Conservation (phyloP, 2,329 filamentous ascomycete genomes). For the Pseudonectria foliicola region DNA sequence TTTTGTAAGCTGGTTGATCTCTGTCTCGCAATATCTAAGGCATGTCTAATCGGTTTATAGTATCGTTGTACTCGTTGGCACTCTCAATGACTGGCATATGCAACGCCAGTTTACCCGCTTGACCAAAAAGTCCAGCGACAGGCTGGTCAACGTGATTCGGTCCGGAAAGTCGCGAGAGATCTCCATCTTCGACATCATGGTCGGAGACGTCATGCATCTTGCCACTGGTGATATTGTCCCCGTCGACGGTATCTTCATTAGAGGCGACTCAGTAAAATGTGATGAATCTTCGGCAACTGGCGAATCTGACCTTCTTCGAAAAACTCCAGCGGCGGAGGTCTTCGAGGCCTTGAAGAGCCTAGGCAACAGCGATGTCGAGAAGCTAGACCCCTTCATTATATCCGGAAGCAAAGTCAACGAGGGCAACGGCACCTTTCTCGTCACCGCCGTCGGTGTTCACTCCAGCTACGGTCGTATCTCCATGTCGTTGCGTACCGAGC, state of each 20-base stretch:
- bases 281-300: constrained; percentile 69
- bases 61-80: constrained; percentile 57
- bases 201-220: constrained; percentile 63
- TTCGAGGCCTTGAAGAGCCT: constrained; percentile 44
- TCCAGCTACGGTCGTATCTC: constrained; percentile 48
- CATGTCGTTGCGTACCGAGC: constrained; percentile 46
- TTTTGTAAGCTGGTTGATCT: constrained; percentile 32
- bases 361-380: constrained; percentile 31
- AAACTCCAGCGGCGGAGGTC: constrained; percentile 53
- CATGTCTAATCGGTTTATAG: constrained; percentile 8
- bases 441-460: constrained; percentile 49
- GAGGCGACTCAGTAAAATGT: constrained; percentile 47
- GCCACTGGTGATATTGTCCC: constrained; percentile 65
- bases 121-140: constrained; percentile 55
- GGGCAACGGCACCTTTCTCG: constrained; percentile 46
- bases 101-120: constrained; percentile 58
- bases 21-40: constrained; percentile 27
- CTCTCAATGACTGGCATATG: constrained; percentile 62
- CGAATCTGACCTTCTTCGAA: constrained; percentile 66
- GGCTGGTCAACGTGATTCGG: constrained; percentile 58
- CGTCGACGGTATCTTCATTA: constrained; percentile 63
- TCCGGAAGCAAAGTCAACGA: constrained; percentile 49
- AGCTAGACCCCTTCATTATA: constrained; percentile 60
- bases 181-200: constrained; percentile 59
- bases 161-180: constrained; percentile 59